Base-by-base conservation (phyloP, 2,329 filamentous ascomycete genomes). In the Parasarocladium wereldwijsianum region DNA sequence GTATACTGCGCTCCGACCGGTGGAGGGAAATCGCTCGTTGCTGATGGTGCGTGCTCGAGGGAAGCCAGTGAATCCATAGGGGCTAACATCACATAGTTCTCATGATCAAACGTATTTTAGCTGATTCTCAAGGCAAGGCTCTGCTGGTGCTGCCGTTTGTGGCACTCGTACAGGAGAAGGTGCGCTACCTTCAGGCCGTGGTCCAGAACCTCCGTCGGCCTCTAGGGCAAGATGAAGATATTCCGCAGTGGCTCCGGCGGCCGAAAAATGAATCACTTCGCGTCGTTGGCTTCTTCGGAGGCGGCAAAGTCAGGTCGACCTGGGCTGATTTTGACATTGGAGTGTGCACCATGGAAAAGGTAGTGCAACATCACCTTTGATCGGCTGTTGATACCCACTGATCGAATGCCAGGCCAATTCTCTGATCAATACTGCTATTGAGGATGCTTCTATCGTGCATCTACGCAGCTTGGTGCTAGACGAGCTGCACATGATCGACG, bases 1-100 rank as follows among this genome's bases (percentile, higher is more conserved):
- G 74, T 85, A n/a, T 86, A 85, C 45, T 80, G 74, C 24, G 80
- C 80, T 6, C 80, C 80, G 0, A 85, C 80, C 0, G 79, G 79
- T 4, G 79, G 79, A 23, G 80, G 80, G 11, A 84, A 85, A 51
- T 83, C 76, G 6, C 60, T 85, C 9, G 76, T 84, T 26, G 78
- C 78, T 33, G 68, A 73, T 43, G 50, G 57, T 59, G 37, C 49
- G 55, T 37, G 10, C 26, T 26, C 14, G 29, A n/a, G n/a, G 8
- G 16, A 12, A 6, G 17, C 16, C 8, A 17, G 12, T 7, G 22
- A 14, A 6, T 5, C 22, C 18, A 6, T 6, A 8, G 7, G 20
- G 7, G 18, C 18, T 29, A 12, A 29, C 15, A 8, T 25, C 15
- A 30, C 20, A n/a, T 37, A 58, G 67, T 85, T 17, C 54, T 85